Evolutionary conservation across 495 filamentous ascomycete species (phyloP).

Genomic region (Daldinia childiae): DNA sequence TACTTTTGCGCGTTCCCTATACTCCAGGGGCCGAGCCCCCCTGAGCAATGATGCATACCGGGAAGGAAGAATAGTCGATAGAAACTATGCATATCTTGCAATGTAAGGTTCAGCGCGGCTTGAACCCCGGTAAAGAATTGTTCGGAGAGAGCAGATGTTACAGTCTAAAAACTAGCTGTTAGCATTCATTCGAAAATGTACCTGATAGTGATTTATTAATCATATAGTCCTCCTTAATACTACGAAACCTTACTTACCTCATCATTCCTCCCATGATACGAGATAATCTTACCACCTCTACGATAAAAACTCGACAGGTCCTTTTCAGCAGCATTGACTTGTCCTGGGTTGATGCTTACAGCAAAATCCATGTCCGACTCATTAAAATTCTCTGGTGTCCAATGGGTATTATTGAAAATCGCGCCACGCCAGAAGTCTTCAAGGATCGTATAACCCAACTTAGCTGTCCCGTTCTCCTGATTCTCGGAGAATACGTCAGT

Average conservation of each 20-base stretch:
- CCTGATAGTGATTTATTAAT: neutral
- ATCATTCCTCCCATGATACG: neutral
- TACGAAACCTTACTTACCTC: neutral
- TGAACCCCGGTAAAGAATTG: neutral
- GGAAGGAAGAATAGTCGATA: neutral
- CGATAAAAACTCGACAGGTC: neutral
- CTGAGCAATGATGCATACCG: neutral
- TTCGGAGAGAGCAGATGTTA: neutral
- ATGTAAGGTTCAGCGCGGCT: neutral
- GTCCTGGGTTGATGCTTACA: neutral
- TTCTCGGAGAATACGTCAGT: neutral
- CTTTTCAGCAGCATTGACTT: neutral
- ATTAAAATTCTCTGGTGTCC: slow-evolving; percentile 23
- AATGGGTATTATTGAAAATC: slow-evolving; percentile 17
- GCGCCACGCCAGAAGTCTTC: slow-evolving; percentile 29
- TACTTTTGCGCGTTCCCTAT: neutral
- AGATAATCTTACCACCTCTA: neutral
- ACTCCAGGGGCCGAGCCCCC: neutral
- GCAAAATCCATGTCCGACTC: neutral
- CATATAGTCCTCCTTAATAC: neutral
- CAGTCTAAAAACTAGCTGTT: neutral
- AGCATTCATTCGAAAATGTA: neutral
- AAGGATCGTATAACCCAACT: slow-evolving; percentile 23
- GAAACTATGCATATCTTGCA: neutral
- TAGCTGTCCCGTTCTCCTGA: neutral